A percentile compares a stretch with the other conserved stretches of the same genome.
These are phyloP conservation scores for Rhizopus delemar DNA, from an alignment of 371 early-diverging fungal genomes.

Conservation along the genomic window DNA sequence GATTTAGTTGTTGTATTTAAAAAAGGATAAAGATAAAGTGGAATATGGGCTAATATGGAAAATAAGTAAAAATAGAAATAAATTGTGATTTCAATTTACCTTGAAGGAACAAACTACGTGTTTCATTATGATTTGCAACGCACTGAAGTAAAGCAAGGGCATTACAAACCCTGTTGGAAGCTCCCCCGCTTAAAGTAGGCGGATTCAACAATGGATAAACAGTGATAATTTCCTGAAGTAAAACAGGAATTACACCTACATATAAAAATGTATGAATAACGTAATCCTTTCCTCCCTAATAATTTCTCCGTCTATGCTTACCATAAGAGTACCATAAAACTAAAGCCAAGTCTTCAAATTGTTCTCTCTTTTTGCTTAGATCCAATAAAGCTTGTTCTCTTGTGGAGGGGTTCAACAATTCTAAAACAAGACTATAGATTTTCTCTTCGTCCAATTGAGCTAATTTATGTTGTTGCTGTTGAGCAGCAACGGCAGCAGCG, in stretches of 20 bases:
- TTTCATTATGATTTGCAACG: conserved; percentile 93
- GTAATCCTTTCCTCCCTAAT: conserved; percentile 5
- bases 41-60: conserved; percentile 80
- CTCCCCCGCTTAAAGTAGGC: conserved; percentile 83
- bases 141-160: conserved; percentile 95
- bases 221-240: conserved; percentile 92
- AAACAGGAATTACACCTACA: conserved; percentile 86
- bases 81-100: conserved; percentile 37
- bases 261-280: background rate
- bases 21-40: conserved; percentile 96
- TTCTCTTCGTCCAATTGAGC: conserved; percentile 73
- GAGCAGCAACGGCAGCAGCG: conserved; percentile 12
- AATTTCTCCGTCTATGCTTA: conserved; percentile 25
- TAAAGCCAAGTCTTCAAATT: conserved; percentile 91
- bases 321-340: conserved; percentile 97
- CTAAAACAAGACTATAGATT: conserved; percentile 85
- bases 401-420: conserved; percentile 74
- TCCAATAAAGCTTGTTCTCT: conserved; percentile 91
- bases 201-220: conserved; percentile 92
- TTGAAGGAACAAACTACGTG: conserved; percentile 85
- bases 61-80: background rate
- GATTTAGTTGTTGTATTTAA: conserved; percentile 95
- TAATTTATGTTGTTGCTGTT: conserved; percentile 40
- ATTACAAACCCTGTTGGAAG: conserved; percentile 95
- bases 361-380: conserved; percentile 91